A percentile compares a stretch with the other conserved stretches of the same genome.
phyloP scores from a whole-genome alignment of 2,329 filamentous ascomycete genomes.

The Penicillium digitatum region DNA sequence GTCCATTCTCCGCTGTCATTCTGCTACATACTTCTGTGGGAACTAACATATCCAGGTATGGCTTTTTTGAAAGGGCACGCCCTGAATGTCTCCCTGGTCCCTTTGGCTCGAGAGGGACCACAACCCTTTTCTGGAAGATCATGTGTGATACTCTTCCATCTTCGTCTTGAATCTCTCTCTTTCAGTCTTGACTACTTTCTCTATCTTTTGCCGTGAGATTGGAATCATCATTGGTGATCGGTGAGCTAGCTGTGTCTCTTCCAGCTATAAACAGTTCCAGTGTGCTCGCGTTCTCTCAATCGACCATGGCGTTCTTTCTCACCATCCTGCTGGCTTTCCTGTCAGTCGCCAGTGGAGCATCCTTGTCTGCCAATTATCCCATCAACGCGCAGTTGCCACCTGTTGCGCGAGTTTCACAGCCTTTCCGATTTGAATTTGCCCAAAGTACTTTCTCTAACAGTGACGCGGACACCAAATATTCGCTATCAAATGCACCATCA shows the following conservation, averaged over 20 bases:
- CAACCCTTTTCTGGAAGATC: conserved; percentile 21
- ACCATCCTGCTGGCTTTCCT: conserved; percentile 27
- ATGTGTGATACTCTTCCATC: conserved; percentile 18
- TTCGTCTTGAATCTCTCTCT: conserved; percentile 15
- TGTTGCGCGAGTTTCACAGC: conserved; percentile 64
- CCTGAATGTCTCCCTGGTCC: conserved; percentile 34
- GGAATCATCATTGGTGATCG: conserved; percentile 4
- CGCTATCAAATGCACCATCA: conserved; percentile 59
- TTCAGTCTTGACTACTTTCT: conserved; percentile 9
- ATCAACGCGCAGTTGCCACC: conserved; percentile 81
- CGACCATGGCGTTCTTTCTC: conserved; percentile 28
- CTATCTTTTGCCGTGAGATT: conserved; percentile 3
- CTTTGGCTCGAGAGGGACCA: conserved; percentile 29
- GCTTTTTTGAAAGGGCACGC: conserved; percentile 34
- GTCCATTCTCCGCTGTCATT: conserved; percentile 28
- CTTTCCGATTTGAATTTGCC: conserved; percentile 44
- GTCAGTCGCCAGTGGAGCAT: conserved; percentile 32
- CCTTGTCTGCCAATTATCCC: conserved; percentile 57
- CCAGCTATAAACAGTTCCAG: conserved; percentile 11
- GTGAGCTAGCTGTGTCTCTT: conserved; percentile 16
- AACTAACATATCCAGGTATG: conserved; percentile 40
- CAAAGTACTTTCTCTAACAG: conserved; percentile 66
- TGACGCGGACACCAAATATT: conserved; percentile 58
- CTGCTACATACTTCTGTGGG: conserved; percentile 36
- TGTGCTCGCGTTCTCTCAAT: conserved; percentile 16